Evolutionary conservation across 257 asterid genomes (phyloP), one percentile per base, ranked within the genome.

Genomic region (Asclepias syriaca): DNA sequence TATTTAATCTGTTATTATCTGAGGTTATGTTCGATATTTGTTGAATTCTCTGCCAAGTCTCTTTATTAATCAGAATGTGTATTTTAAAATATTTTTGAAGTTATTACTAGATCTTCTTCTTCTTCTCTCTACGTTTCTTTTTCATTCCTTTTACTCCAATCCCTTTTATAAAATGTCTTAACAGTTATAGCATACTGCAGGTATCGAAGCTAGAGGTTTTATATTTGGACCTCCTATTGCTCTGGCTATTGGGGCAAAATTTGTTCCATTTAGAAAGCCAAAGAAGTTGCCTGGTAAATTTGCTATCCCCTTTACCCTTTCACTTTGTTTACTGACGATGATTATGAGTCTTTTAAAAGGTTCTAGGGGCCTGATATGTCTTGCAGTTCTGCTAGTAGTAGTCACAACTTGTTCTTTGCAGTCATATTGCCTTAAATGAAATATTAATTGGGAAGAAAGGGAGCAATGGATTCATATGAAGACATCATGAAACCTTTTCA

Each of bases 171-270:
- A 27, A 37, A 32, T 0, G 34, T 29, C 71, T 67, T 67, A 40
- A 63, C 51, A 32, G 15, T 51, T 24, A 14, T 70, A 72, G 40
- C 60, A 57, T 77, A 67, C 34, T 80, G 77, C 89, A 93, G 98
- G 98, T 66, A 68, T 93, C 65, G 98, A 93, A 80, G 98, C 98
- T 19, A 86, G 97, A 75, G 98, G 98, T 22, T 93, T 91, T 69
- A 93, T 91, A 70, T 91, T 93, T 69, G 98, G 97, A 49, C 96
- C 98, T 84, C 98, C 98, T 24, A 93, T 93, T 74, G 98, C 98
- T 13, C 77, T 93, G 85, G 97, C 96, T 54, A 88, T 93, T 51
- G 98, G 96, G 69, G 96, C 98, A 10, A 93, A 93, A 77, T 91
- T 93, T 74, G 96, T 91, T 73, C 97, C 97, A 6, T 76, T 93